Conservation (phyloP, 83 land plant species). For the Diphasiastrum complanatum region DNA sequence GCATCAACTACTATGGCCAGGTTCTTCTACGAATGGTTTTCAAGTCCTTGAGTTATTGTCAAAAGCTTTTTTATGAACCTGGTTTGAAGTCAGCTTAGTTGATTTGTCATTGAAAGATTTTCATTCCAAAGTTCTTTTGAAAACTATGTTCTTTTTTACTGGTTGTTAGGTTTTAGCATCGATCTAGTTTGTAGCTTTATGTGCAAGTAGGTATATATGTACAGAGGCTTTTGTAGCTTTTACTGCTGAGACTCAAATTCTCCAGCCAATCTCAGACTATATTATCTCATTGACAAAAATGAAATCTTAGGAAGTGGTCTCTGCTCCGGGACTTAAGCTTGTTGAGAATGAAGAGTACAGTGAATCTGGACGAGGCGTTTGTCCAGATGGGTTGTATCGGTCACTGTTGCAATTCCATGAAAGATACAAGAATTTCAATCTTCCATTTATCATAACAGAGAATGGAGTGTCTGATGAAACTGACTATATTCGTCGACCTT, state of each 20-base stretch:
- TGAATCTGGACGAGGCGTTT: constrained; percentile 95
- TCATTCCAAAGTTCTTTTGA: too few relatives aligned
- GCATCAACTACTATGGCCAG: constrained; percentile 99
- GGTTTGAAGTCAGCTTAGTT: too few relatives aligned
- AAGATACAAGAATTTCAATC: constrained; percentile 63
- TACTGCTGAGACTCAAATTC: too few relatives aligned
- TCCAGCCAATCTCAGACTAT: neutral
- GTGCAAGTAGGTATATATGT: neutral
- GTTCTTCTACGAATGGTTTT: constrained; percentile 33
- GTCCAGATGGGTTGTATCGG: constrained; percentile 93
- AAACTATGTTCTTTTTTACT: too few relatives aligned
- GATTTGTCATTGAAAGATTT: too few relatives aligned
- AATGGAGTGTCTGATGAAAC: constrained; percentile 98
- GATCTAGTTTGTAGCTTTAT: too few relatives aligned
- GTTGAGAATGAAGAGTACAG: constrained; percentile 86
- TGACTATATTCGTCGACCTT: constrained; percentile 87
- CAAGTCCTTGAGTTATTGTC: neutral
- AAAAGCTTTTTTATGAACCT: neutral
- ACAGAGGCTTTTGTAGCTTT: too few relatives aligned
- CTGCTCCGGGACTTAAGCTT: constrained; percentile 85
- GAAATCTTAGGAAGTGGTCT: constrained; percentile 67
- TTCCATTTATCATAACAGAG: constrained; percentile 86
- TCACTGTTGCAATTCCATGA: constrained; percentile 80
- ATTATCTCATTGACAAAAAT: neutral
- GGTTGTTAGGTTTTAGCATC: too few relatives aligned